Conservation (phyloP, 2,329 filamentous ascomycete genomes). For the Escovopsis sp. region DNA sequence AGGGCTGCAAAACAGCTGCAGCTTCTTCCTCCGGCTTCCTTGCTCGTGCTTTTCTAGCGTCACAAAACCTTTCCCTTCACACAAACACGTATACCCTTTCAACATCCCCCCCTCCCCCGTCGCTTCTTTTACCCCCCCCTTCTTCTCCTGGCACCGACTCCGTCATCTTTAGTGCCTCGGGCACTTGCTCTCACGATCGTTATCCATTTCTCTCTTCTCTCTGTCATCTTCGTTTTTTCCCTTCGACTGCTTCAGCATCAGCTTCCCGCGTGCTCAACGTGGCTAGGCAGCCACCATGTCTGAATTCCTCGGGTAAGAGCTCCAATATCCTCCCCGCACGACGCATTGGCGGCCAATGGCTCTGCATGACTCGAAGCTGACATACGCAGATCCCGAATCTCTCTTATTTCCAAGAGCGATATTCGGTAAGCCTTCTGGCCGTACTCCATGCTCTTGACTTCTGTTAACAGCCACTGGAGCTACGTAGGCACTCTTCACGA, state of each 20-base stretch:
- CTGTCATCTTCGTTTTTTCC: neutral
- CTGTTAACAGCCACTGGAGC: conserved; percentile 36
- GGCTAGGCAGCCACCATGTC: conserved; percentile 32
- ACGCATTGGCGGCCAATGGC: neutral
- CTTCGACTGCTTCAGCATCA: conserved; percentile 6
- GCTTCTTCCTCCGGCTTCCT: conserved; percentile 12
- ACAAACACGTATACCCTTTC: conserved; percentile 9
- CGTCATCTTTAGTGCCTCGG: conserved; percentile 2
- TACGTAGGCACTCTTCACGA: conserved; percentile 94
- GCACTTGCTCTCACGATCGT: conserved; percentile 5
- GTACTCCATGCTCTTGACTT: conserved; percentile 5
- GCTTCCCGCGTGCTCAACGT: conserved; percentile 28
- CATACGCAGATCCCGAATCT: conserved; percentile 65
- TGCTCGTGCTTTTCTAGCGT: conserved; percentile 12
- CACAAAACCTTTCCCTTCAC: conserved; percentile 19
- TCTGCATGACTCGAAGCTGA: neutral
- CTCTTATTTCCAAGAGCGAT: conserved; percentile 91
- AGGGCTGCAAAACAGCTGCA: conserved; percentile 14
- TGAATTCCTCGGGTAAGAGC: conserved; percentile 44
- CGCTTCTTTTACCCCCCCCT: conserved; percentile 7
- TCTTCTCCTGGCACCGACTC: conserved; percentile 1
- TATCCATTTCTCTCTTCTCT: neutral
- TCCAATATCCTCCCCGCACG: neutral
- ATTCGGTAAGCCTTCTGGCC: conserved; percentile 55
- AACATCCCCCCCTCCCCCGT: conserved; percentile 6